These are phyloP conservation scores for Kalaharituber pfeilii DNA, from an alignment of 2,329 filamentous ascomycete genomes.

Conservation along the genomic window DNA sequence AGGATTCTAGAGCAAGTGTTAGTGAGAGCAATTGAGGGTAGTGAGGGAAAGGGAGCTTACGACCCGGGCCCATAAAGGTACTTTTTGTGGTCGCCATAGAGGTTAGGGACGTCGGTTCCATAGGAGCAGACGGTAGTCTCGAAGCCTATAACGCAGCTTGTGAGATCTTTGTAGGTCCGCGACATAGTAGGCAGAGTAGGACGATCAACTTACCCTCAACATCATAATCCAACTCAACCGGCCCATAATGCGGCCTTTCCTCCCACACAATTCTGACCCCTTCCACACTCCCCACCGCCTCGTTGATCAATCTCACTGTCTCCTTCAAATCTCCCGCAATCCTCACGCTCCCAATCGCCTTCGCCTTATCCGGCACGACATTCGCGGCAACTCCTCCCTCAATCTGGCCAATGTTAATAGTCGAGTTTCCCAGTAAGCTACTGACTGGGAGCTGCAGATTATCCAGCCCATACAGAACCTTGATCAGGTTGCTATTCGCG, in stretches of 20 bases:
- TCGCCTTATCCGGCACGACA: slow-evolving; percentile 63
- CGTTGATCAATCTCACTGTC: slow-evolving; percentile 29
- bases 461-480: slow-evolving; percentile 50
- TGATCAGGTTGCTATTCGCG: slow-evolving; percentile 64
- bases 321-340: slow-evolving; percentile 53
- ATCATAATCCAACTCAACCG: slow-evolving; percentile 61
- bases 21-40: slow-evolving; percentile 33
- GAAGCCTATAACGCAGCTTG: slow-evolving; percentile 49
- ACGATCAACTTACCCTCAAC: slow-evolving; percentile 43
- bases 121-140: slow-evolving; percentile 77
- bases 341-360: slow-evolving; percentile 50
- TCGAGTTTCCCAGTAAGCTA: slow-evolving; percentile 68
- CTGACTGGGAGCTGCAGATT: slow-evolving; percentile 56
- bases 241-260: slow-evolving; percentile 47
- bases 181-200: too few species aligned
- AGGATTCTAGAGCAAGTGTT: too few species aligned
- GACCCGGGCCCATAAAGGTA: slow-evolving; percentile 49
- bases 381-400: slow-evolving; percentile 72
- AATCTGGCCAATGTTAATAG: slow-evolving; percentile 67
- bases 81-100: slow-evolving; percentile 48
- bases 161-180: too few species aligned
- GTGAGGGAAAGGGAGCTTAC: too few species aligned
- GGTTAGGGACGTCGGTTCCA: slow-evolving; percentile 73
- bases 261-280: slow-evolving; percentile 44
- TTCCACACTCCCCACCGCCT: slow-evolving; percentile 33